phyloP scores from a whole-genome alignment of 78 protist species.

The slime mould (Dictyostelium discoideum) region DNA sequence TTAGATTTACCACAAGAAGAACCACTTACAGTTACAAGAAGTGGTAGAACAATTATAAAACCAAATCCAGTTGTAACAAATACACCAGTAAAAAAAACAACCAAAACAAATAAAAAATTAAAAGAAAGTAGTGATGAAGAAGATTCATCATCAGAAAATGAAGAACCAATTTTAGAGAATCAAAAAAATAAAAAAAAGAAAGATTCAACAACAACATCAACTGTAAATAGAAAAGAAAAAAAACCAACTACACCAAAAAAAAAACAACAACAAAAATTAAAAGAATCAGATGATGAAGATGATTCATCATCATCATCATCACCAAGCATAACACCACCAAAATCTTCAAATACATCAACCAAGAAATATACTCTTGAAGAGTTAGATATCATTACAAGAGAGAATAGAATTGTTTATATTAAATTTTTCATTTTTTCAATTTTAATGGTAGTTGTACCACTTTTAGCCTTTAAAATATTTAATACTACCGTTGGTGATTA shows the following conservation, averaged over 20 bases:
- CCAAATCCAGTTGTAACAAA: background rate
- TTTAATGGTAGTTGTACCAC: constrained; percentile 57
- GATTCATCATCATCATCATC: background rate
- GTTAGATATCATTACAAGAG: constrained; percentile 12
- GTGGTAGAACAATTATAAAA: constrained; percentile 17
- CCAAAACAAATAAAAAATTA: background rate
- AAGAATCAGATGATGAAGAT: background rate
- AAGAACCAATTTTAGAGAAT: background rate
- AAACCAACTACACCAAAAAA: background rate
- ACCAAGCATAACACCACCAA: background rate
- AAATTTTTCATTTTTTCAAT: constrained; percentile 57
- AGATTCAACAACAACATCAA: background rate
- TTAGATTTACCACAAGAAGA: background rate
- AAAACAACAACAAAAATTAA: background rate
- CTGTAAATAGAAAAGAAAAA: constrained; percentile 7
- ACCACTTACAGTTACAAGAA: background rate
- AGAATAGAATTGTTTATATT: constrained; percentile 36
- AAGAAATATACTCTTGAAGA: background rate
- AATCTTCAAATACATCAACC: background rate
- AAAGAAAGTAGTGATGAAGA: background rate
- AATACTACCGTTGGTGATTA: constrained; percentile 29
- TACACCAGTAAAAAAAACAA: background rate
- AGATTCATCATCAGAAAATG: background rate
- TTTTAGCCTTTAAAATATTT: background rate
- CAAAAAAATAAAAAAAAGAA: background rate